Evolutionary conservation across 2,329 filamentous ascomycete species (phyloP), one percentile per base, ranked within the genome.

Genomic region (Apiospora koreana): DNA sequence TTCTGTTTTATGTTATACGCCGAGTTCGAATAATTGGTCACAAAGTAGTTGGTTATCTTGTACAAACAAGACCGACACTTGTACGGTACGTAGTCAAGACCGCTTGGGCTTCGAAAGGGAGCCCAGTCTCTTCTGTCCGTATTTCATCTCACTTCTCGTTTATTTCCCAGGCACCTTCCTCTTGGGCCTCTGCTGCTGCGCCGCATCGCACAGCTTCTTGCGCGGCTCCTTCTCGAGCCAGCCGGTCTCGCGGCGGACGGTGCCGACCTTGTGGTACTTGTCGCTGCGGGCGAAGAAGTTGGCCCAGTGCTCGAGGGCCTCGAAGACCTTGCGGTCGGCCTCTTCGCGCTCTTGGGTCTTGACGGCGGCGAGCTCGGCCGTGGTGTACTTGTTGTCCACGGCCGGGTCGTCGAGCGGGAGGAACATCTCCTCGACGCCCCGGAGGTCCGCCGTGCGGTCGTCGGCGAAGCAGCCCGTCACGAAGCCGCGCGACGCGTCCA

Each of bases 401-500:
- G 85, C 84, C 0, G 86, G 84, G 76, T 91, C 86, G 79, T 92
- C 89, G 43, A 89, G 75, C 1, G 90, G 90, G 10, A 95, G 79
- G 82, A 90, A 98, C 88, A 97, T 96, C 73, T 91, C 88, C 83
- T 98, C 96, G 5, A 94, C 92, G 64, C 96, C 96, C 72, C 93
- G 89, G 80, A 98, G 83, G 83, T 99, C 96, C 3, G 93, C 87
- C 1, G 91, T 96, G 42, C 91, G 85, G 84, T 99, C 96, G 73
- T 94, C 92, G 48, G 89, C 84, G 83, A 99, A 99, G 81, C 96
- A 99, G 23, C 94, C 94, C 2, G 96, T 98, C 12, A 99, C 91
- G 81, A 94, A 99, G 25, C 92, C 94, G 66, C 96, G 92, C 18
- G 93, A 90, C 43, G 95, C 95, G 81, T 99, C 96, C 72, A 87